Evolutionary conservation across 495 filamentous ascomycete species (phyloP).

Genomic region (Elaphomyces granulatus): DNA sequence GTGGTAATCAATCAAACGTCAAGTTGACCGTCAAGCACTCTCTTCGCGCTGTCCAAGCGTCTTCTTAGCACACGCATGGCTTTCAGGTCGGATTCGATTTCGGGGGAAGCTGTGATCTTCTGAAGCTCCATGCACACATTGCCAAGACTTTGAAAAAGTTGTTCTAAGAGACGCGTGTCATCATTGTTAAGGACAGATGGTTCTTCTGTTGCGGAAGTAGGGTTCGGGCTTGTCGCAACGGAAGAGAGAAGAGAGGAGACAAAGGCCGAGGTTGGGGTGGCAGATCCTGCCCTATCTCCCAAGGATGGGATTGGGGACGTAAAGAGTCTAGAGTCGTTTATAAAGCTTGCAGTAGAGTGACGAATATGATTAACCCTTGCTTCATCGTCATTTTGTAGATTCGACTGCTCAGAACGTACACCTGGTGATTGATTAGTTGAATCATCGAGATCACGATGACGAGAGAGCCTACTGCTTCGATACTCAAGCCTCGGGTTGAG

Average conservation of each 20-base stretch:
- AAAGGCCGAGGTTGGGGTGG: conserved; percentile 9
- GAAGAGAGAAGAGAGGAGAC: conserved; percentile 22
- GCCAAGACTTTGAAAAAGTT: conserved; percentile 58
- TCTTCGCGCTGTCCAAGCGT: conserved; percentile 56
- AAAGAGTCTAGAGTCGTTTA: too few species aligned
- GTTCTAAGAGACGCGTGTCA: conserved; percentile 62
- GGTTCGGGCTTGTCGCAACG: conserved; percentile 26
- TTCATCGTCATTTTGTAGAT: too few species aligned
- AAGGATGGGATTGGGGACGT: too few species aligned
- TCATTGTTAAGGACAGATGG: conserved; percentile 45
- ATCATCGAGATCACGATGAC: too few species aligned
- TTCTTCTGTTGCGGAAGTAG: conserved; percentile 12
- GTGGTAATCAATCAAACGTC: conserved; percentile 22
- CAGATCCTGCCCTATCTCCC: conserved; percentile 10
- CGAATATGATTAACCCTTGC: too few species aligned
- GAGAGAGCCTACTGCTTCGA: too few species aligned
- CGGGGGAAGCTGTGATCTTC: conserved; percentile 31
- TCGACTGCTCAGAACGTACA: too few species aligned
- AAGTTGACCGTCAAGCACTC: conserved; percentile 52
- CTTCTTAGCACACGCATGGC: conserved; percentile 49
- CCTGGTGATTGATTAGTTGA: too few species aligned
- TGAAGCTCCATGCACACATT: conserved; percentile 54
- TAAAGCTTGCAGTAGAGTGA: too few species aligned
- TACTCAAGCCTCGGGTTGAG: too few species aligned
- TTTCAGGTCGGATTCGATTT: conserved; percentile 34